Evolutionary conservation across 2,329 filamentous ascomycete genomes (phyloP), one percentile per base, ranked within the genome.

Genomic region (Pyrenochaeta sp.): DNA sequence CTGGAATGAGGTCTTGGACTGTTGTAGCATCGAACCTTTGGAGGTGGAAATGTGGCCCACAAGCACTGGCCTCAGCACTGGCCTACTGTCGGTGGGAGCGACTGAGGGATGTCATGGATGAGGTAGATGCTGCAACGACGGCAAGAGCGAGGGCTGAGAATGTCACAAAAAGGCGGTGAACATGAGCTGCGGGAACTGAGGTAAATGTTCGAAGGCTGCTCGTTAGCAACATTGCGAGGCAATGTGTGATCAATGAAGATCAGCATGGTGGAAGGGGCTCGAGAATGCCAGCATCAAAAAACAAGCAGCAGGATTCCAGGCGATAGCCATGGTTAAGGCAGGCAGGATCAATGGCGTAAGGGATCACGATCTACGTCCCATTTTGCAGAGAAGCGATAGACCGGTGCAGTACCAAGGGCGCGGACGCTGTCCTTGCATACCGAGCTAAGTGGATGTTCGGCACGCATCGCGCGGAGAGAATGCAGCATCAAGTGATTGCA

Each of bases 291-390:
- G 20, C 21, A 39, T 10, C 11, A 10, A 21, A 23, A 3, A 23
- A 6, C 12, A 15, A 20, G 11, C 17, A 23, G 39, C 39, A 33
- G 39, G 41, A n/a, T 21, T 5, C 17, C 35, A 37, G 36, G 36
- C 36, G 21, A 14, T 35, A 37, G 21, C 40, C 30, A 31, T 33
- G 45, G 45, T 47, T 41, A 15, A 33, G 45, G 41, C 15, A 41
- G 40, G 45, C 29, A 23, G 40, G 45, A 29, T 14, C 42, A 23
- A 55, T 55, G 39, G 43, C 43, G 20, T 44, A 33, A 30, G 43
- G 36, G 42, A 10, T 9, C 12, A 20, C 21, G 30, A 41, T 36
- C 18, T 37, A 36, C 31, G 14, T 17, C 3, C 29, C 45, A 42
- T 37, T 39, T 23, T 41, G 32, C 32, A 35, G 23, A 33, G 35